Percentiles rank a stretch among this genome's conserved stretches.
These are phyloP conservation scores for Xanthoconium purpureum DNA, from an alignment of 768 basidiomycete genomes.

Conservation along the genomic window DNA sequence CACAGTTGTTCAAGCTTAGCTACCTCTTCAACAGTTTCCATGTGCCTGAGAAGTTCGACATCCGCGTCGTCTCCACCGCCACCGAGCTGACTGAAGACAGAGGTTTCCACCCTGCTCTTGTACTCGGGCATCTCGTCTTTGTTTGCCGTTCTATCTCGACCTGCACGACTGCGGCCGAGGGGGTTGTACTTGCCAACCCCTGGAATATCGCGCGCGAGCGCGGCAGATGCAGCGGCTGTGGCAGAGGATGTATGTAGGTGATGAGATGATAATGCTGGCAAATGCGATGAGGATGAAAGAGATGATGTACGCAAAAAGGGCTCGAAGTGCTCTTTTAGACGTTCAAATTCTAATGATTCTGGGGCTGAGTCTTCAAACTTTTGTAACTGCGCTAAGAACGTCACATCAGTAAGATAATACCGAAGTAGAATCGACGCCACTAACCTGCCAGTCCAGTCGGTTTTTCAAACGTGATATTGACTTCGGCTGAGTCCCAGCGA, in stretches of 20 bases:
- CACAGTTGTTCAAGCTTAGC: slow-evolving; percentile 77
- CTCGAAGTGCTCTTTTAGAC: slow-evolving; percentile 95
- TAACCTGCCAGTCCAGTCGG: slow-evolving; percentile 91
- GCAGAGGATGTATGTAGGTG: slow-evolving; percentile 76
- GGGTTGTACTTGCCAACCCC: slow-evolving; percentile 79
- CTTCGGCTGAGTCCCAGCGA: slow-evolving; percentile 90
- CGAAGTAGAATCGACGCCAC: slow-evolving; percentile 17
- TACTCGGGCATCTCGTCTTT: slow-evolving; percentile 80
- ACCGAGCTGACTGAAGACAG: slow-evolving; percentile 49
- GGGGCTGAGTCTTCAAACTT: slow-evolving; percentile 84
- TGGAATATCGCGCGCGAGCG: slow-evolving; percentile 83
- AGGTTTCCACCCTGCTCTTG: slow-evolving; percentile 65
- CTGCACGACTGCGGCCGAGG: slow-evolving; percentile 42
- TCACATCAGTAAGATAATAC: slow-evolving; percentile 1
- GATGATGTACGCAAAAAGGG: slow-evolving; percentile 85
- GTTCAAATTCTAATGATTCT: slow-evolving; percentile 87
- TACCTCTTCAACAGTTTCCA: slow-evolving; percentile 61
- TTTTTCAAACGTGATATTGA: slow-evolving; percentile 93
- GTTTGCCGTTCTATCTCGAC: slow-evolving; percentile 62
- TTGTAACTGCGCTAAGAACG: slow-evolving; percentile 75
- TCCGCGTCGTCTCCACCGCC: slow-evolving; percentile 65
- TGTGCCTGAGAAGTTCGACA: slow-evolving; percentile 63
- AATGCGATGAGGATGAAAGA: slow-evolving; percentile 62
- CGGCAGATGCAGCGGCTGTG: slow-evolving; percentile 86
- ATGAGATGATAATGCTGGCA: slow-evolving; percentile 55